Base-by-base conservation (phyloP, 345 rosid genomes). In the Adansonia digitata region DNA sequence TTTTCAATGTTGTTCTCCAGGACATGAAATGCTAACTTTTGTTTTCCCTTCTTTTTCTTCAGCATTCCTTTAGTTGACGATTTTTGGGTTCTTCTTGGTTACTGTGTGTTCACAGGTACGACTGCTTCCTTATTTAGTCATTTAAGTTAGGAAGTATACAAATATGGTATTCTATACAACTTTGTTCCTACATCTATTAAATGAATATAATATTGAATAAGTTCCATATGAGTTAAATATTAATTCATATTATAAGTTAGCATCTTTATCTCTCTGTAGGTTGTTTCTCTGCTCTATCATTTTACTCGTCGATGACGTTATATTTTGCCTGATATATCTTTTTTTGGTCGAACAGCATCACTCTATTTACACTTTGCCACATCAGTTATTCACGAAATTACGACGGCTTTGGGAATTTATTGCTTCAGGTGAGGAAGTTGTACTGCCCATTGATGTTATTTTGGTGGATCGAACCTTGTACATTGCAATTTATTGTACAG, bases 351-450 rank as follows among this genome's bases (percentile, higher is more conserved):
- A 77, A 63, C 75, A 96, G 99, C 18, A 57, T 82, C 87, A 37
- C 88, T 96, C 61, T 96, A 93, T 79, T 51, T 96, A 73, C 97
- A 96, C 83, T 89, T 96, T 74, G 97, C 99, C 13, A 89, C 98
- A 46, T 89, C 99, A 12, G 98, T 96, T 76, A 85, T 96, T 77
- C 91, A 93, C 78, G 99, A 96, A 78, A 96, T 96, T 82, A 96
- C 99, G 5, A 77, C 84, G 0, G 97, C 99, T 67, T 84, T 96
- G 86, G 99, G 99, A 71, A 96, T 96, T 69, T 75, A 77, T 85
- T 96, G 98, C 92, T 96, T 96, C 98, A 96, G 99, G 99, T 95
- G 43, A 73, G 76, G 40, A 42, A 10, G 12, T n/a, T 73, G 24
- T 73, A 26, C 57, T 45, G 55, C 53, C 20, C 26, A 37, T 37